These are phyloP conservation scores for Eimeria falciformis DNA, from an alignment of 169 alveolate genomes.

Conservation along the genomic window DNA sequence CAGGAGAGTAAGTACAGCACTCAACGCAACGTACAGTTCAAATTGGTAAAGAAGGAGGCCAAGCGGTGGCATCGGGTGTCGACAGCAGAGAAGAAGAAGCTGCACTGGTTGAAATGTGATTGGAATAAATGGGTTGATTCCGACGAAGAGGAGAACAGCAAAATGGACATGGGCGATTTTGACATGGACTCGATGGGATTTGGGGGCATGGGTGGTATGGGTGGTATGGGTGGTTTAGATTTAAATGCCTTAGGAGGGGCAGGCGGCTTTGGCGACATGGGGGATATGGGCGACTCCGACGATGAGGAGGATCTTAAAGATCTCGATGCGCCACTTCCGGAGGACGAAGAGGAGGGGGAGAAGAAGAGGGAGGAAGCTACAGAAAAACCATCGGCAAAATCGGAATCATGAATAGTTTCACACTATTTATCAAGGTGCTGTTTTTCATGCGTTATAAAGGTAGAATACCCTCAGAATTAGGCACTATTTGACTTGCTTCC, in stretches of 20 bases:
- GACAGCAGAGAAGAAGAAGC: slow-evolving; percentile 38
- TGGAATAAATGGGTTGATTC: slow-evolving; percentile 81
- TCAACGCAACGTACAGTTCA: slow-evolving; percentile 76
- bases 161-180: slow-evolving; percentile 76
- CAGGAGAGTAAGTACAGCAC: slow-evolving; percentile 77
- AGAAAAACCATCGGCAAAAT: slow-evolving; percentile 7
- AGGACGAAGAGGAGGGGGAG: not conserved
- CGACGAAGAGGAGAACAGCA: slow-evolving; percentile 76
- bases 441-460: not conserved
- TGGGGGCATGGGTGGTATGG: slow-evolving; percentile 83
- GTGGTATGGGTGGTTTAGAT: slow-evolving; percentile 83
- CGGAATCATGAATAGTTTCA: slow-evolving; percentile 8
- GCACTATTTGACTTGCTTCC: too few species aligned
- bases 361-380: not conserved
- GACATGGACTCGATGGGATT: slow-evolving; percentile 79
- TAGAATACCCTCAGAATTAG: too few species aligned
- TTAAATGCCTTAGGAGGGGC: slow-evolving; percentile 80
- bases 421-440: not conserved
- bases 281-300: slow-evolving; percentile 80
- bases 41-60: slow-evolving; percentile 77
- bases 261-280: slow-evolving; percentile 75
- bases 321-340: slow-evolving; percentile 56
- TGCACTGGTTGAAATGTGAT: slow-evolving; percentile 76
- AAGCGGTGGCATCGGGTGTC: slow-evolving; percentile 68
- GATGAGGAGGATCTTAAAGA: slow-evolving; percentile 70